Base-by-base conservation (phyloP, 2,329 filamentous ascomycete species). In the Stemphylium lycopersici region DNA sequence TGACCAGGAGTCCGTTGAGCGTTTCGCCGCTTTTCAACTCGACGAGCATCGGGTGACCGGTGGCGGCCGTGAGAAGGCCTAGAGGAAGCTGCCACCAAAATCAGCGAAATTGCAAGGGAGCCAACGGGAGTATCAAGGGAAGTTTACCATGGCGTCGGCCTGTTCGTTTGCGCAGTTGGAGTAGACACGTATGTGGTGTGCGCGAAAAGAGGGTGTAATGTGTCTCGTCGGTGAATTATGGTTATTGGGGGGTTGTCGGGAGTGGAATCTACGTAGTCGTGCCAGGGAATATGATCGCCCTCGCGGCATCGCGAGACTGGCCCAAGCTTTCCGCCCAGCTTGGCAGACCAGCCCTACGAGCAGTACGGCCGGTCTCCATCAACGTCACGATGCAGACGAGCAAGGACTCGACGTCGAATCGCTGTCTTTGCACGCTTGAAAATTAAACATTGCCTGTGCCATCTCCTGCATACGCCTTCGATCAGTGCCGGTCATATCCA, bases 11-110 rank as follows among this genome's bases (percentile, higher is more conserved):
- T 60, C 95, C 95, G 79, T 98, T 99, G 57, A 99, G 85, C 0
- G 95, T 98, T 79, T 99, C 93, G 79, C 93, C 93, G 72, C 93
- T 96, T 83, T 97, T 97, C 64, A 97, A 89, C 81, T 97, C 93
- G 63, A 97, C 93, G 52, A 96, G 88, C 90, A 97, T 98, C 3
- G 95, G 93, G 76, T 97, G 91, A 83, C 95, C 95, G 82, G 97
- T 93, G 63, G 95, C 93, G 69, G 93, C 93, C 70, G 91, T 98
- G 59, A 99, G 84, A 45, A 99, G 88, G 72, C 93, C 92, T 52
- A 88, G 75, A 46, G 86, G 86, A 48, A 88, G 80, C 86, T 87
- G 56, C 34, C 16, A 13, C 11, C 15, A 4, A 13, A 16, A 55
- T 69, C 46, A 68, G 56, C 41, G 11, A n/a, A 46, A 42, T 16